A percentile compares a stretch with the other conserved stretches of the same genome.
Evolutionary conservation across 2,329 filamentous ascomycete genomes (phyloP).

Genomic region (Fusarium fracticaudum): DNA sequence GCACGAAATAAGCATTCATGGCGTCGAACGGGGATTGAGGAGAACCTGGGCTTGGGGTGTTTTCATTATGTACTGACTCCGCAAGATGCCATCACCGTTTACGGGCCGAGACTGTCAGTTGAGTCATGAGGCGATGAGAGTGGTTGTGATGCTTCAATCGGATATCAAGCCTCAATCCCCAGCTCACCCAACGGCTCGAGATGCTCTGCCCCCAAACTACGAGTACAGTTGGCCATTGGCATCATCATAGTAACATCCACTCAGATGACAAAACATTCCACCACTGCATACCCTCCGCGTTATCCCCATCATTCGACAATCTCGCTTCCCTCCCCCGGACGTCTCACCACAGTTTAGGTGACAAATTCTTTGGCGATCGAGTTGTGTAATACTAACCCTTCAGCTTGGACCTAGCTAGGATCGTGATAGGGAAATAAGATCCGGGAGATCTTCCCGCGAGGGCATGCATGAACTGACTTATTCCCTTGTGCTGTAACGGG

Average conservation of each 20-base stretch:
- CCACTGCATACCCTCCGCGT: slow-evolving; percentile 6
- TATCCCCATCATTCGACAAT: slow-evolving; percentile 36
- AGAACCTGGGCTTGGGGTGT: slow-evolving; percentile 20
- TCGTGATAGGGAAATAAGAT: slow-evolving; percentile 25
- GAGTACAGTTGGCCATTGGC: neutral
- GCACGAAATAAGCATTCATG: slow-evolving; percentile 28
- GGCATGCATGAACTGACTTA: slow-evolving; percentile 21
- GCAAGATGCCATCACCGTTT: slow-evolving; percentile 5
- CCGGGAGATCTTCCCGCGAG: slow-evolving; percentile 28
- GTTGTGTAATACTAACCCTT: slow-evolving; percentile 23
- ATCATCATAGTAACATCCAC: neutral
- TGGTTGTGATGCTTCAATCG: neutral
- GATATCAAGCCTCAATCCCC: neutral
- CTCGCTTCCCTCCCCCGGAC: slow-evolving; percentile 20
- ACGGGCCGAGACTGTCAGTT: slow-evolving; percentile 7
- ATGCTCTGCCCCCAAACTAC: neutral
- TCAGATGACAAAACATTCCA: slow-evolving; percentile 2
- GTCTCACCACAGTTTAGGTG: slow-evolving; percentile 6
- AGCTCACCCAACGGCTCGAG: neutral
- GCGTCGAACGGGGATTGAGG: slow-evolving; percentile 21
- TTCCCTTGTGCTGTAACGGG: neutral
- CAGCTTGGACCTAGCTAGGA: neutral
- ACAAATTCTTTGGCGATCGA: slow-evolving; percentile 27
- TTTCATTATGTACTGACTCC: slow-evolving; percentile 32
- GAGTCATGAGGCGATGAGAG: slow-evolving; percentile 5